Evolutionary conservation across 768 basidiomycete species (phyloP).

Genomic region (Hebeloma cylindrosporum): DNA sequence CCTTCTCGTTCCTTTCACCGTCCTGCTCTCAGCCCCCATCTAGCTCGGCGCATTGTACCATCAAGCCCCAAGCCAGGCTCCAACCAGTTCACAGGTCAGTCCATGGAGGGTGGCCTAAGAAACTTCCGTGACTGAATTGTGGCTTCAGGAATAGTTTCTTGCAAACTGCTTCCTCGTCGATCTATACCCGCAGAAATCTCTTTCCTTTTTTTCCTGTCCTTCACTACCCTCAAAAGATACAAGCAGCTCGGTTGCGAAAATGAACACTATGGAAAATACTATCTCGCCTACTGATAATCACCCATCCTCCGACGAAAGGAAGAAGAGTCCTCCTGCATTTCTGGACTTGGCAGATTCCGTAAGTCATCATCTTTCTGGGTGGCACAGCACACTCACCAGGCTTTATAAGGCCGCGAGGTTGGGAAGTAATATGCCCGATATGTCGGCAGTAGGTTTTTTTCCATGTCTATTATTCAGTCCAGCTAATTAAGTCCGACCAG

Average conservation of each 20-base stretch:
- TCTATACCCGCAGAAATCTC: slow-evolving; percentile 49
- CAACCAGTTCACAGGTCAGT: slow-evolving; percentile 68
- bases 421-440: slow-evolving; percentile 84
- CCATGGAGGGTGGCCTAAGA: slow-evolving; percentile 25
- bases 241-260: slow-evolving; percentile 49
- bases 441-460: slow-evolving; percentile 67
- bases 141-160: slow-evolving; percentile 59
- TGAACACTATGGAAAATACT: slow-evolving; percentile 74
- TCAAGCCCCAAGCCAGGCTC: slow-evolving; percentile 76
- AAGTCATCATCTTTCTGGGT: slow-evolving; percentile 33
- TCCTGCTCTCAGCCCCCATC: slow-evolving; percentile 18
- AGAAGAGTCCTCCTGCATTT: slow-evolving; percentile 89
- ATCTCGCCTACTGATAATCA: slow-evolving; percentile 73
- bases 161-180: slow-evolving; percentile 59
- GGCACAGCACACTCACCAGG: slow-evolving; percentile 20
- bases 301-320: slow-evolving; percentile 65
- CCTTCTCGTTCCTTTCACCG: slow-evolving; percentile 19
- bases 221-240: slow-evolving; percentile 53
- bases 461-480: slow-evolving; percentile 9
- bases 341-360: slow-evolving; percentile 93
- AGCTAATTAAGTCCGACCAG: slow-evolving; percentile 34
- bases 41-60: slow-evolving; percentile 72
- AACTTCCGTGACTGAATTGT: slow-evolving; percentile 23
- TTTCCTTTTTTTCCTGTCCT: slow-evolving; percentile 55
- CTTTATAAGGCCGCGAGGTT: slow-evolving; percentile 69